Percentiles rank a stretch among this genome's conserved stretches.
phyloP scores from a whole-genome alignment of 306 rosid genomes.

The Vicia faba region DNA sequence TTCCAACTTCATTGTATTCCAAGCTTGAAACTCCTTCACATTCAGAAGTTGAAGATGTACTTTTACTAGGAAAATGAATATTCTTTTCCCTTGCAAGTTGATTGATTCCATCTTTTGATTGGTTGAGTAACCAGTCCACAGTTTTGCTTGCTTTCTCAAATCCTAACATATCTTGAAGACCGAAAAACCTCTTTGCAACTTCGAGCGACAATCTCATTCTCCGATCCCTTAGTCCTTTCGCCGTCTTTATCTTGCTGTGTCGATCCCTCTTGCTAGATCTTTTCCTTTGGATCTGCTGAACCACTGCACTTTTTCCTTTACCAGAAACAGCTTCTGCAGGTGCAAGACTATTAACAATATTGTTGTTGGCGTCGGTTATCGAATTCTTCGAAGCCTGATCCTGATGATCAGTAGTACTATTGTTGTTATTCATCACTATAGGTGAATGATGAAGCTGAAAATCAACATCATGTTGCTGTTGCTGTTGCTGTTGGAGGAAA shows the following conservation, averaged over 20 bases:
- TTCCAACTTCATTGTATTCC: constrained; percentile 51
- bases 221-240: constrained; percentile 73
- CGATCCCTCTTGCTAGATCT: constrained; percentile 70
- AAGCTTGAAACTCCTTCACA: constrained; percentile 70
- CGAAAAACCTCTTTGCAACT: constrained; percentile 75
- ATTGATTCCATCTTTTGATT: constrained; percentile 59
- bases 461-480: constrained; percentile 37
- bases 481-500: constrained; percentile 38
- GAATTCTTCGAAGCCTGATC: not conserved
- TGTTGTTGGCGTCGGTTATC: constrained; percentile 11
- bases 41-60: constrained; percentile 63
- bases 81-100: constrained; percentile 52
- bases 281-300: constrained; percentile 43
- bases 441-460: constrained; percentile 31
- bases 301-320: not conserved
- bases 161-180: constrained; percentile 79
- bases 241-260: constrained; percentile 84
- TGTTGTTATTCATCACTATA: not conserved
- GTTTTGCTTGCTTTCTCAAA: constrained; percentile 93
- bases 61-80: constrained; percentile 27
- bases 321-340: not conserved
- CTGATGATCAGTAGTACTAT: not conserved
- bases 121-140: constrained; percentile 77
- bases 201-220: constrained; percentile 86
- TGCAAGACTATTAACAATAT: not conserved